Evolutionary conservation across 257 asterid genomes (phyloP).

Genomic region (Solanum ossicruentum): DNA sequence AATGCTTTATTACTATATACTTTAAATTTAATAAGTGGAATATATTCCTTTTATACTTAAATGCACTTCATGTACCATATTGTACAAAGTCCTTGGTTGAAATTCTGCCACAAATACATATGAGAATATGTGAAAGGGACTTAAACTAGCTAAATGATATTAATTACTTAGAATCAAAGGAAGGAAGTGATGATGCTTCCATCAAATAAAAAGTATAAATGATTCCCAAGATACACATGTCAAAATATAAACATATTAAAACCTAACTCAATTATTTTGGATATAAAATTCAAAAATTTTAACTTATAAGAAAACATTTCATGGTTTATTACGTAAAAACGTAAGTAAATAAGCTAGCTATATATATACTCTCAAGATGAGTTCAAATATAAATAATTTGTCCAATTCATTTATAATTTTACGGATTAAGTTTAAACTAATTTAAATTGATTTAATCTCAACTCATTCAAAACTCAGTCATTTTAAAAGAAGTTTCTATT

Average conservation of each 20-base stretch:
- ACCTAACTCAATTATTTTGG: neutral
- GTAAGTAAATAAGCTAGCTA: neutral
- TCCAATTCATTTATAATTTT: too few species aligned
- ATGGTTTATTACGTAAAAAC: neutral
- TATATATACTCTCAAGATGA: neutral
- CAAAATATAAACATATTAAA: neutral
- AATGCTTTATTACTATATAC: neutral
- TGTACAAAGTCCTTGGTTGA: neutral
- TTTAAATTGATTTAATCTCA: too few species aligned
- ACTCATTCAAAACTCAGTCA: too few species aligned
- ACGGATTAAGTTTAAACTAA: too few species aligned
- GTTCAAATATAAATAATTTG: too few species aligned
- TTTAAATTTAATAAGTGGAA: neutral
- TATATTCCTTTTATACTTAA: slow-evolving; percentile 1
- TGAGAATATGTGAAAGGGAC: neutral
- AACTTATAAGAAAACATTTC: neutral
- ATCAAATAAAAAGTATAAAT: neutral
- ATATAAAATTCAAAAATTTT: neutral
- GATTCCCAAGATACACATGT: neutral
- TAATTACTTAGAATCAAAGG: slow-evolving; percentile 9
- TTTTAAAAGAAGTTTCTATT: too few species aligned
- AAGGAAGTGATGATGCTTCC: neutral
- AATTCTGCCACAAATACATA: neutral
- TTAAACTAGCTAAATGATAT: neutral
- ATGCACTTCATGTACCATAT: neutral